Evolutionary conservation across 495 filamentous ascomycete species (phyloP), one percentile per base, ranked within the genome.

Genomic region (Alectoria sarmentosa): DNA sequence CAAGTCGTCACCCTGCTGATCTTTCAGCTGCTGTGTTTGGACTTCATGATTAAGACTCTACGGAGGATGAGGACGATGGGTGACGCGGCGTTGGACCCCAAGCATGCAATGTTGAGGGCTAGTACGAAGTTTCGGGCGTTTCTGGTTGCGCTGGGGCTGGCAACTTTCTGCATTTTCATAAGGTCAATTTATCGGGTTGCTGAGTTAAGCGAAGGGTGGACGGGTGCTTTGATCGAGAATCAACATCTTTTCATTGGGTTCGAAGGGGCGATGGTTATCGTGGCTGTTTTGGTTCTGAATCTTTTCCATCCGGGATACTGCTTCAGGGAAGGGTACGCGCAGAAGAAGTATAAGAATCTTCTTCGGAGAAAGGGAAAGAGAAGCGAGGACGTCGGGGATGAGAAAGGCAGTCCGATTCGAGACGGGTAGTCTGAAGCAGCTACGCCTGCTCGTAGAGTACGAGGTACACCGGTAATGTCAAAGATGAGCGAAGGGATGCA

Each of bases 1-100:
- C 87, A 91, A 78, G 86, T 86, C 39, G 77, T 74, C 4, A 87
- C 85, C 9, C 76, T 90, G 74, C 66, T 74, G 19, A 74, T 79
- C 21, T 90, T 87, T 70, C 82, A 81, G 14, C 39, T 69, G 13
- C 70, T 86, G 13, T 77, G 74, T 26, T 67, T 65, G 4, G 80
- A 86, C 38, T 87, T 79, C 66, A 73, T 69, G 26, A 70, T 69
- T 62, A 10, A 74, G 79, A 30, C 75, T 3, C 13, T 61, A 14
- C 37, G 21, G 32, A 19, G 52, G 52, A 55, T 55, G 52, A 34
- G 30, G 30, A 7, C 52, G 1, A 17, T 55, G 52, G 52, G 52
- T 30, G 52, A 34, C 17, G 52, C 52, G 4, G 52, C 38, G 3
- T 39, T 34, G 46, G 34, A 54, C 21, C 14, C 30, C 11, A 52